A percentile compares a stretch with the other conserved stretches of the same genome.
These are phyloP conservation scores for Claviceps purpurea DNA, from an alignment of 2,329 filamentous ascomycete genomes.

Conservation along the genomic window DNA sequence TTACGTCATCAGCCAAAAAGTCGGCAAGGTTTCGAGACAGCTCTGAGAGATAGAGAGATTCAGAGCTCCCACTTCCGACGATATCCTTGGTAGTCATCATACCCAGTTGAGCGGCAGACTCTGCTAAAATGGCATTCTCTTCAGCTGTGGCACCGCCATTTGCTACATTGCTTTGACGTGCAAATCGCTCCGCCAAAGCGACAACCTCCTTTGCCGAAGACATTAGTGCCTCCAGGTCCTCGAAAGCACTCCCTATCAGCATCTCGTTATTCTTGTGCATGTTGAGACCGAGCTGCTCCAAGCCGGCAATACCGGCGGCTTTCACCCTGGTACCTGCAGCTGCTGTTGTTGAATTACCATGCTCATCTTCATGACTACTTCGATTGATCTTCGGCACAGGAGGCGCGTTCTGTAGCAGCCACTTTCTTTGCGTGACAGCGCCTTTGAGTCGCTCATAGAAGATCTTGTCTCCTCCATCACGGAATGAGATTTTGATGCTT, in stretches of 20 bases:
- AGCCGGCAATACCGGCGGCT: slow-evolving; percentile 76
- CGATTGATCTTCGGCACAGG: slow-evolving; percentile 58
- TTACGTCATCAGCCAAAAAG: slow-evolving; percentile 73
- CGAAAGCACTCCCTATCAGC: slow-evolving; percentile 86
- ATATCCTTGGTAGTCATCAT: slow-evolving; percentile 94
- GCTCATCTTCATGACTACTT: slow-evolving; percentile 21
- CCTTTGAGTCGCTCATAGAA: slow-evolving; percentile 83
- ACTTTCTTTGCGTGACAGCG: slow-evolving; percentile 84
- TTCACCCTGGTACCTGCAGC: slow-evolving; percentile 29
- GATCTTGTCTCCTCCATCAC: slow-evolving; percentile 74
- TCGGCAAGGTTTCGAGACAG: slow-evolving; percentile 75
- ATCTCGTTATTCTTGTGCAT: slow-evolving; percentile 85
- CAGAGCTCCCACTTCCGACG: slow-evolving; percentile 60
- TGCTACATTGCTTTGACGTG: slow-evolving; percentile 49
- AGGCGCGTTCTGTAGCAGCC: slow-evolving; percentile 81
- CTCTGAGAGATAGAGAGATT: slow-evolving; percentile 81
- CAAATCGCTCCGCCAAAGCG: slow-evolving; percentile 79
- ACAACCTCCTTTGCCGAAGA: slow-evolving; percentile 94
- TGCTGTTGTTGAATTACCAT: slow-evolving; percentile 13
- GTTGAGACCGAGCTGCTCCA: slow-evolving; percentile 75
- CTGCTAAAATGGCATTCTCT: slow-evolving; percentile 60
- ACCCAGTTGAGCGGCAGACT: slow-evolving; percentile 67
- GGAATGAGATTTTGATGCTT: slow-evolving; percentile 83
- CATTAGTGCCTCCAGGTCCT: slow-evolving; percentile 94
- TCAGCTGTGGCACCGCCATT: slow-evolving; percentile 51